phyloP scores from a whole-genome alignment of 352 stramenopile species.

The Phytophthora cryptogea region DNA sequence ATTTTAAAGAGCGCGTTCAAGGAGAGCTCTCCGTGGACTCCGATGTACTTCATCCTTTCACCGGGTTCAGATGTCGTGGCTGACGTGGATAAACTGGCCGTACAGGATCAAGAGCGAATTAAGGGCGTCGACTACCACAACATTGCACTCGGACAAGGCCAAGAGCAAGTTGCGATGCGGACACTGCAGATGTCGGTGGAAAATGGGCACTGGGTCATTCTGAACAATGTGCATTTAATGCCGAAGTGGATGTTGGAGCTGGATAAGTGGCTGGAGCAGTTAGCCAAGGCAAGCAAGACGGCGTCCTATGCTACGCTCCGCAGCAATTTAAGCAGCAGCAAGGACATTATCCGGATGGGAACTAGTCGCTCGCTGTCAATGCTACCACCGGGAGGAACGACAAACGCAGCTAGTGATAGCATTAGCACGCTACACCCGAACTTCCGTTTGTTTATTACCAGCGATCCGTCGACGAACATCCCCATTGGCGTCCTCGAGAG shows the following conservation, averaged over 20 bases:
- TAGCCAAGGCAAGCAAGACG: constrained; percentile 64
- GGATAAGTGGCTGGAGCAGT: constrained; percentile 91
- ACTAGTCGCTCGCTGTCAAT: constrained; percentile 29
- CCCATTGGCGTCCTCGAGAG: constrained; percentile 90
- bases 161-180: constrained; percentile 92
- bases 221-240: constrained; percentile 96
- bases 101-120: constrained; percentile 90
- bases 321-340: constrained; percentile 30
- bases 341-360: constrained; percentile 25
- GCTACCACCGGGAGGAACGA: constrained; percentile 3
- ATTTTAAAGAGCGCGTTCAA: constrained; percentile 94
- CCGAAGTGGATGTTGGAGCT: constrained; percentile 93
- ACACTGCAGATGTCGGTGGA: constrained; percentile 85
- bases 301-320: constrained; percentile 42
- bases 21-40: constrained; percentile 94
- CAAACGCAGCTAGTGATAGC: constrained; percentile 1
- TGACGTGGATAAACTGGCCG: constrained; percentile 94
- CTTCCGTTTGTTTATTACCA: constrained; percentile 91
- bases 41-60: constrained; percentile 98
- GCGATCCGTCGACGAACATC: constrained; percentile 84
- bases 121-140: constrained; percentile 97
- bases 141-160: constrained; percentile 93
- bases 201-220: constrained; percentile 95
- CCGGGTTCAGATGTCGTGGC: constrained; percentile 96
- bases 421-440: constrained; percentile 61